Base-by-base conservation (phyloP, 768 basidiomycete genomes). In the Krasilnikovozyma curviuscula region DNA sequence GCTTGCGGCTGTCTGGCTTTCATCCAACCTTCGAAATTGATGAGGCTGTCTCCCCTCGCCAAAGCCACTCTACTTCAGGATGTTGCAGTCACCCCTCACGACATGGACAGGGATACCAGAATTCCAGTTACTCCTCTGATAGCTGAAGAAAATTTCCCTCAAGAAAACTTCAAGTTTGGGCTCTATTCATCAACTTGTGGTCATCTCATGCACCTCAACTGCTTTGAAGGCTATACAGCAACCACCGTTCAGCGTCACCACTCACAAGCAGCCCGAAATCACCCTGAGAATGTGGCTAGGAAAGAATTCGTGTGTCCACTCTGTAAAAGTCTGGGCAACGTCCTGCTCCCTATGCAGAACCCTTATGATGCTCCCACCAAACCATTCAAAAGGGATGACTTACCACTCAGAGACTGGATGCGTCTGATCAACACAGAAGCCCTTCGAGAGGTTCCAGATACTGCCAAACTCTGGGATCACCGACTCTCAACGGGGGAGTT, bases 251-350 rank as follows among this genome's bases (percentile, higher is more conserved):
- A 27, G 7, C 50, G 50, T 19, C 50, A 56, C 23, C 78, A 81
- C 53, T 71, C 79, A 0, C 91, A 97, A 56, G 77, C 82, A 5
- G 85, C 85, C 6, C 70, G 93, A 32, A 85, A 88, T 55, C 91
- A 93, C 59, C 89, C 93, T 0, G 91, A 97, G 62, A 81, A 77
- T 57, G 84, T 88, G n/a, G 76, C 81, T 14, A 73, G 93, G 33
- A 81, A 81, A 56, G 93, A 98, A 59, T 97, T 79, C 66, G 82
- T 95, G 40, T 98, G 93, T 57, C 93, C 93, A 1, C 68, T 98
- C 4, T 98, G 93, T 70, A 97, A 97, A 66, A 86, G 83, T 56
- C 69, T 95, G 6, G 88, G 91, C 3, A 98, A 98, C 63, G 76
- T 86, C 27, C 79, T 98, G 34, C 71, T 98, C 1, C 93, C 93